phyloP scores from a whole-genome alignment of 495 filamentous ascomycete species.

The Lepraria neglecta region DNA sequence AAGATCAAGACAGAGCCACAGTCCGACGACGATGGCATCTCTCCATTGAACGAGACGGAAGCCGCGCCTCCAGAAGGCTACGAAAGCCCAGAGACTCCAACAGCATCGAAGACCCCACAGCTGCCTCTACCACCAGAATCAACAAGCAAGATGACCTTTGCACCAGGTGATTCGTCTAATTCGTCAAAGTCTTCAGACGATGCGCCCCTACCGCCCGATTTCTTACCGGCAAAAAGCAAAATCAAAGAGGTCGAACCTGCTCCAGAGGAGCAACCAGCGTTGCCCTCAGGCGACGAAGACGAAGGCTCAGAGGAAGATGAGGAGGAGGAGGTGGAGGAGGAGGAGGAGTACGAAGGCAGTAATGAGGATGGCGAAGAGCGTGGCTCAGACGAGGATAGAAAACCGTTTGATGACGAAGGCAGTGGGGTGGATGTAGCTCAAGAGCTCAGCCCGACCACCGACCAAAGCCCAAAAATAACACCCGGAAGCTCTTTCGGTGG shows the following conservation, averaged over 20 bases:
- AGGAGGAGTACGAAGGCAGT: slow-evolving; percentile 29
- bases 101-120: slow-evolving; percentile 32
- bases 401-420: slow-evolving; percentile 49
- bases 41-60: slow-evolving; percentile 23
- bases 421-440: slow-evolving; percentile 61
- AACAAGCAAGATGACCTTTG: slow-evolving; percentile 60
- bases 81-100: slow-evolving; percentile 10
- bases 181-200: slow-evolving; percentile 55
- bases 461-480: slow-evolving; percentile 52
- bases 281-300: slow-evolving; percentile 25
- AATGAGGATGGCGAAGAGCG: slow-evolving; percentile 34
- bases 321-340: slow-evolving; percentile 34
- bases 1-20: slow-evolving; percentile 32
- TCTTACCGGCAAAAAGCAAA: slow-evolving; percentile 37
- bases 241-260: slow-evolving; percentile 34
- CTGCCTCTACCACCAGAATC: slow-evolving; percentile 70
- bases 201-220: slow-evolving; percentile 33
- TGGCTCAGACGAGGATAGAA: slow-evolving; percentile 33
- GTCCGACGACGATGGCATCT: slow-evolving; percentile 25
- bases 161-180: slow-evolving; percentile 59
- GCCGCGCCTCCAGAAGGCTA: slow-evolving; percentile 19
- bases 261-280: slow-evolving; percentile 27
- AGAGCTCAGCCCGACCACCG: slow-evolving; percentile 53
- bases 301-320: slow-evolving; percentile 22
- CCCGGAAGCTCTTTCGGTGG: slow-evolving; percentile 63